phyloP scores from a whole-genome alignment of 352 stramenopile species.

The Globisporangium uncinulatum region DNA sequence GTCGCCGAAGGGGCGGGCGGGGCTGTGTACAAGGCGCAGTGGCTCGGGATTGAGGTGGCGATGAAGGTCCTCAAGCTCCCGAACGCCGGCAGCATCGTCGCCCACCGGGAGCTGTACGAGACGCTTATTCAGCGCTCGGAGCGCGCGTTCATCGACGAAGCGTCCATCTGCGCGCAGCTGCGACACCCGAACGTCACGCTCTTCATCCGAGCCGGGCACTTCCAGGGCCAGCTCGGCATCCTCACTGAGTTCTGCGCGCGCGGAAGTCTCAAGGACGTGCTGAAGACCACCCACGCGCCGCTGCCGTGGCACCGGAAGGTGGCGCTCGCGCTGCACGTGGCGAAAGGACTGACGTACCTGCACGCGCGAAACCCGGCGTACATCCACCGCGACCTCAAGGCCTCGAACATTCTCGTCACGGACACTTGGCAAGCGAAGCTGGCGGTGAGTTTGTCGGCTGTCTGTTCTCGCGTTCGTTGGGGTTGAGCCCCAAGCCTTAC shows the following conservation, averaged over 20 bases:
- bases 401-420: conserved; percentile 72
- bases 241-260: conserved; percentile 67
- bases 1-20: conserved; percentile 44
- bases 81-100: conserved; percentile 17
- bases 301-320: conserved; percentile 66
- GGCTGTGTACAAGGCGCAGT: conserved; percentile 65
- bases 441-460: conserved; percentile 14
- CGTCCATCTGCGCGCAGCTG: conserved; percentile 46
- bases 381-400: conserved; percentile 67
- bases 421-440: conserved; percentile 73
- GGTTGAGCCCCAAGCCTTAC: background rate
- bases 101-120: conserved; percentile 47
- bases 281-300: conserved; percentile 37
- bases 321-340: conserved; percentile 51
- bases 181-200: conserved; percentile 71
- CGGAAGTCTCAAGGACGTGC: conserved; percentile 55
- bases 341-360: conserved; percentile 72
- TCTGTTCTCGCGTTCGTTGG: background rate
- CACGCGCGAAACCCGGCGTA: conserved; percentile 69
- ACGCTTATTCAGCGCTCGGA: conserved; percentile 53
- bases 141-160: conserved; percentile 65
- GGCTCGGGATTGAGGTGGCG: conserved; percentile 71
- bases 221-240: conserved; percentile 52
- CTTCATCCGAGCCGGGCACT: conserved; percentile 64
- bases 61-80: conserved; percentile 64